A percentile compares a stretch with the other conserved stretches of the same genome.
Conservation (phyloP, 2,329 filamentous ascomycete genomes). For the Rutstroemia sp. region DNA sequence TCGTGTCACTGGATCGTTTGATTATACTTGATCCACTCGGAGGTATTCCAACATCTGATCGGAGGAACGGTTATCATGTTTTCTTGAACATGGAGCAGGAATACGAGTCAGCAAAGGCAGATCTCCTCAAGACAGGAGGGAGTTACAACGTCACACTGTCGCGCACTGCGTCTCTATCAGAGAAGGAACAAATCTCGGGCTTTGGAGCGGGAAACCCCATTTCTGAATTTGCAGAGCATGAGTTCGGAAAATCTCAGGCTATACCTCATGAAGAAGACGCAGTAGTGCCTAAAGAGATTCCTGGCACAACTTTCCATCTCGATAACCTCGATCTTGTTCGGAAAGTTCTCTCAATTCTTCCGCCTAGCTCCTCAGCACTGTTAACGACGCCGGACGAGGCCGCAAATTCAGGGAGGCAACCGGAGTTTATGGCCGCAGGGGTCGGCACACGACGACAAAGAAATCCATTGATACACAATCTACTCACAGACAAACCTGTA, state of each 20-base stretch:
- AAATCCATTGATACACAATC: slow-evolving; percentile 90
- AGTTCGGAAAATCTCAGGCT: slow-evolving; percentile 11
- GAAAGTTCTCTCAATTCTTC: slow-evolving; percentile 65
- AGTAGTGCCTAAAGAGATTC: slow-evolving; percentile 3
- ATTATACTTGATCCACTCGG: slow-evolving; percentile 85
- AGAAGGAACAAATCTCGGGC: slow-evolving; percentile 9
- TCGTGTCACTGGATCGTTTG: slow-evolving; percentile 69
- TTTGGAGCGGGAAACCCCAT: slow-evolving; percentile 36
- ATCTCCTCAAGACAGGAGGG: slow-evolving; percentile 38
- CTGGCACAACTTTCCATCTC: slow-evolving; percentile 41
- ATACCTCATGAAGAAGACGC: background rate
- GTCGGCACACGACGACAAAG: slow-evolving; percentile 48
- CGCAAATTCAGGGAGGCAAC: slow-evolving; percentile 39
- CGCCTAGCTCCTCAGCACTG: slow-evolving; percentile 76
- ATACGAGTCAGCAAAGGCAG: slow-evolving; percentile 58
- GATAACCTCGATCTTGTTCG: slow-evolving; percentile 70
- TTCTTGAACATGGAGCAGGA: slow-evolving; percentile 96
- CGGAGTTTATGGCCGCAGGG: slow-evolving; percentile 29
- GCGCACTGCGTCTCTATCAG: background rate
- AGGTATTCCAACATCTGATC: slow-evolving; percentile 64
- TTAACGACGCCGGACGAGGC: slow-evolving; percentile 84
- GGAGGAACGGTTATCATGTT: slow-evolving; percentile 60
- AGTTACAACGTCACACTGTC: background rate
- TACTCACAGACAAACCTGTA: slow-evolving; percentile 89
- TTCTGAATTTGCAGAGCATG: slow-evolving; percentile 34